These are phyloP conservation scores for Pogostemon cablin DNA, from an alignment of 257 asterid species.

Conservation along the genomic window DNA sequence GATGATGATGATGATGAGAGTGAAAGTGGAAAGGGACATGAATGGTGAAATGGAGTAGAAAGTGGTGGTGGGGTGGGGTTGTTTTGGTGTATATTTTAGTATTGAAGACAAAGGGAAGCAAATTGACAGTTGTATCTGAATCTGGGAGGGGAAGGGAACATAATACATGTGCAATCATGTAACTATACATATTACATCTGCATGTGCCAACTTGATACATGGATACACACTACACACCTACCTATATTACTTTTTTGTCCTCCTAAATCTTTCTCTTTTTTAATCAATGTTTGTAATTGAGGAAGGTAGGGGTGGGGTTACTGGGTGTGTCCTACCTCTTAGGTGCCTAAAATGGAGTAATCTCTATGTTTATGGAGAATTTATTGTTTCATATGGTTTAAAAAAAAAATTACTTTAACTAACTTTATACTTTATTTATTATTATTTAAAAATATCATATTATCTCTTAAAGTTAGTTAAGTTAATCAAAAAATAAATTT, in stretches of 20 bases:
- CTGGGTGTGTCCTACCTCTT: slow-evolving; percentile 15
- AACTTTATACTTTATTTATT: no score
- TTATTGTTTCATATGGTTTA: no score
- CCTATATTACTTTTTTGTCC: slow-evolving; percentile 15
- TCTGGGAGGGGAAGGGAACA: slow-evolving; percentile 59
- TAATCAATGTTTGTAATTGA: slow-evolving; percentile 11
- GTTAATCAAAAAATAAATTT: no score
- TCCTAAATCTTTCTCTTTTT: slow-evolving; percentile 12
- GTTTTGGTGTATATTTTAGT: slow-evolving; percentile 42
- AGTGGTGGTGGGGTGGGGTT: slow-evolving; percentile 17
- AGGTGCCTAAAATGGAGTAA: background rate
- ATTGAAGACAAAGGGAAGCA: slow-evolving; percentile 48
- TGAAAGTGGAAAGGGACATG: slow-evolving; percentile 34
- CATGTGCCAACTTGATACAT: slow-evolving; percentile 58
- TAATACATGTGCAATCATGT: slow-evolving; percentile 73
- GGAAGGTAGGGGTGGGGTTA: background rate
- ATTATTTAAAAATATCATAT: no score
- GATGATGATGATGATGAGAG: background rate
- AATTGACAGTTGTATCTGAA: slow-evolving; percentile 64
- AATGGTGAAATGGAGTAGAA: slow-evolving; percentile 25
- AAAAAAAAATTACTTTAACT: no score
- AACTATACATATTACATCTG: slow-evolving; percentile 29
- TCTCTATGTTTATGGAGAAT: no score
- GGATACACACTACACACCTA: slow-evolving; percentile 38
- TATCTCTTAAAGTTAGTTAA: no score